Evolutionary conservation across 225 moss, liverwort and hornwort species (phyloP).

Genomic region (Rhytidiadelphus loreus): DNA sequence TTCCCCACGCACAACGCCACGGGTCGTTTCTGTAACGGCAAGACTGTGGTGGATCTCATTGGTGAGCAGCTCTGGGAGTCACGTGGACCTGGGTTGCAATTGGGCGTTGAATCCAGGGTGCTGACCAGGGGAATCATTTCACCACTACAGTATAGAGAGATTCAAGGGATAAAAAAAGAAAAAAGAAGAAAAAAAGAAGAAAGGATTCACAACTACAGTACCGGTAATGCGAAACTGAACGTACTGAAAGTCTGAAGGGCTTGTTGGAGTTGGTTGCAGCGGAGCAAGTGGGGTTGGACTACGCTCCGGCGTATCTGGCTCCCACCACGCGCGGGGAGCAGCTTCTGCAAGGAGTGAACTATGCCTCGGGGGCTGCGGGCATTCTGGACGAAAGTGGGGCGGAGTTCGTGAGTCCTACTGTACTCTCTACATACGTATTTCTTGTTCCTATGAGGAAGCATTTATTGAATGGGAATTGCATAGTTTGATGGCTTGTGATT

Average conservation of each 20-base stretch:
- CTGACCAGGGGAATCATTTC: background rate
- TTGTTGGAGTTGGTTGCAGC: slow-evolving; percentile 14
- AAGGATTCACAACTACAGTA: background rate
- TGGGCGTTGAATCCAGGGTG: background rate
- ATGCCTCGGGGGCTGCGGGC: slow-evolving; percentile 65
- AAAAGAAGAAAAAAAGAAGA: accelerated
- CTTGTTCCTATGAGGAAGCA: background rate
- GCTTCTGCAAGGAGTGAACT: slow-evolving; percentile 64
- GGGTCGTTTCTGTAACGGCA: slow-evolving; percentile 43
- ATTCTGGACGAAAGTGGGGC: slow-evolving; percentile 66
- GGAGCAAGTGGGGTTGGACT: slow-evolving; percentile 27
- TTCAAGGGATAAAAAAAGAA: no score
- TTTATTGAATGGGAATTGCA: background rate
- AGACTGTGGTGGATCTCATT: slow-evolving; percentile 21
- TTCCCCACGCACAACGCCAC: slow-evolving; percentile 30
- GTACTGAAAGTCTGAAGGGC: no score
- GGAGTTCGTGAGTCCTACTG: slow-evolving; percentile 16
- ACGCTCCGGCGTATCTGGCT: slow-evolving; percentile 54
- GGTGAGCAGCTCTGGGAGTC: background rate
- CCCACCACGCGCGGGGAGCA: slow-evolving; percentile 31
- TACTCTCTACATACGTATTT: background rate
- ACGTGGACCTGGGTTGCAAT: background rate
- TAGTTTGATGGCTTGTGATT: no score
- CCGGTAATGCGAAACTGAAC: background rate
- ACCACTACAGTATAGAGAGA: background rate